Evolutionary conservation across 257 asterid genomes (phyloP).

Genomic region (Ilex aquifolium): DNA sequence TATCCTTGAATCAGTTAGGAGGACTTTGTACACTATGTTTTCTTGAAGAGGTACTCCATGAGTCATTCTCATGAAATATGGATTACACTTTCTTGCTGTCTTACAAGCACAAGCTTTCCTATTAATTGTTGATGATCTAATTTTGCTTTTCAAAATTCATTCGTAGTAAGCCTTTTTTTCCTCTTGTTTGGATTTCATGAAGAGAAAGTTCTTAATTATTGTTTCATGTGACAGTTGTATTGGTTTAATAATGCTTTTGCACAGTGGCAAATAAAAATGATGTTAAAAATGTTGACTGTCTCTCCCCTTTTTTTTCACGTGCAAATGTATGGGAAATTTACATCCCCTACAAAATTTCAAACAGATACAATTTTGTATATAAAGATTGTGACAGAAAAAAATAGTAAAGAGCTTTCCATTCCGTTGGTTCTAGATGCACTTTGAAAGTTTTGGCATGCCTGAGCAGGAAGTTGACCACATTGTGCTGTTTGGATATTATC

Average conservation of each 20-base stretch:
- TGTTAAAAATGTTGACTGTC: no score
- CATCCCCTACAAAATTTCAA: no score
- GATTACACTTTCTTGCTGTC: neutral
- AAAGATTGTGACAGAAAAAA: no score
- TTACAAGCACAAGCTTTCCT: neutral
- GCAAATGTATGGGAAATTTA: neutral
- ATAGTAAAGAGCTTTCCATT: no score
- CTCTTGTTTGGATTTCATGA: no score
- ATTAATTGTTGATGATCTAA: neutral
- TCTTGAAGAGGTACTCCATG: neutral
- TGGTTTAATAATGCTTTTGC: no score
- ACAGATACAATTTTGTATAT: no score
- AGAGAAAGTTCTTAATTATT: neutral
- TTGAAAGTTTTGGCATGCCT: no score
- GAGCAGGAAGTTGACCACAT: neutral
- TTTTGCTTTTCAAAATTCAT: neutral
- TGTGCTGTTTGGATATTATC: neutral
- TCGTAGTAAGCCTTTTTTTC: no score
- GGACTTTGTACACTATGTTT: slow-evolving; percentile 1
- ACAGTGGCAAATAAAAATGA: no score
- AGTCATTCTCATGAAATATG: neutral
- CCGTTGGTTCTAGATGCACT: no score
- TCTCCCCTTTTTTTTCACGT: neutral
- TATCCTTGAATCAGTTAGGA: slow-evolving; percentile 4
- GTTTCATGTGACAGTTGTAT: no score